These are phyloP conservation scores for Syzygium malaccense DNA, from an alignment of 441 rosid species.

Conservation along the genomic window DNA sequence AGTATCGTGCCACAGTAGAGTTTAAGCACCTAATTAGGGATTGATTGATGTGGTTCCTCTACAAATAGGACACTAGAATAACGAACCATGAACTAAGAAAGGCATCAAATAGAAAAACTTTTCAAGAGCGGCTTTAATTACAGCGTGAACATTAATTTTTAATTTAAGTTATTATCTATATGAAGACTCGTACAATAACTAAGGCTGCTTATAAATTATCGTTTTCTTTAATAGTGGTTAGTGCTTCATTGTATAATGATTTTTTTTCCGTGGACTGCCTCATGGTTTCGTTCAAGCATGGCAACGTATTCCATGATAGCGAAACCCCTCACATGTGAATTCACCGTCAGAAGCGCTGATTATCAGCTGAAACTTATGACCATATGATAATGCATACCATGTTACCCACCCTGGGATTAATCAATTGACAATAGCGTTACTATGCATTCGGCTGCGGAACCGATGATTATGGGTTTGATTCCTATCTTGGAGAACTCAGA, in stretches of 20 bases:
- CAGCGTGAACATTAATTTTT: not conserved
- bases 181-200: not conserved
- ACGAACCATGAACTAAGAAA: no score
- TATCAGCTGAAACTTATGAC: not conserved
- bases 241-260: not conserved
- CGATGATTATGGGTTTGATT: not conserved
- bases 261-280: not conserved
- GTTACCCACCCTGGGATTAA: not conserved
- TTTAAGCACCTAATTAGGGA: no score
- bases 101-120: not conserved
- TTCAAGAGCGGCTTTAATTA: not conserved
- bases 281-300: not conserved
- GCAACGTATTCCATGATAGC: not conserved
- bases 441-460: not conserved
- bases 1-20: fast-evolving
- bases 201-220: not conserved
- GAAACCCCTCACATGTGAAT: not conserved
- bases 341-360: not conserved
- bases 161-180: not conserved
- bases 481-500: not conserved
- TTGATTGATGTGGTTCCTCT: no score
- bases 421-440: not conserved
- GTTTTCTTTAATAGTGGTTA: not conserved
- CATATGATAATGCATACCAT: not conserved
- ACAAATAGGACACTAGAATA: no score